Conservation (phyloP, 805 yeast species). For the Wickerhamiella qilinensis region DNA sequence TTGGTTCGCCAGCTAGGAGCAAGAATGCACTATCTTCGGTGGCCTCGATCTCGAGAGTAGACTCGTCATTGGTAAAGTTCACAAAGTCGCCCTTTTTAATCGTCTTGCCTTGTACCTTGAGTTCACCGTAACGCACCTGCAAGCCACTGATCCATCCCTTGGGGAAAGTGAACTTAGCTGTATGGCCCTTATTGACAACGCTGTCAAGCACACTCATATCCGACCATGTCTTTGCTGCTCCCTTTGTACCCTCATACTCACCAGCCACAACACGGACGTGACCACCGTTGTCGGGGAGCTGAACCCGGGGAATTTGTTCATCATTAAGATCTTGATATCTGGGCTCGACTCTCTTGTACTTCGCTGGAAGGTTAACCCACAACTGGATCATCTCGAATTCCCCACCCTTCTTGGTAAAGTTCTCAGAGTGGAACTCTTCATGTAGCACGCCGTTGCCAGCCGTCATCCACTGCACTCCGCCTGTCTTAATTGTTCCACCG, state of each 20-base stretch:
- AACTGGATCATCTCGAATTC: slow-evolving; percentile 58
- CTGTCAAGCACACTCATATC: slow-evolving; percentile 63
- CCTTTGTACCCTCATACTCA: slow-evolving; percentile 50
- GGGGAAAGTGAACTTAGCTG: slow-evolving; percentile 43
- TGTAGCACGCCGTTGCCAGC: slow-evolving; percentile 80
- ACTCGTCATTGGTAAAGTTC: slow-evolving; percentile 32
- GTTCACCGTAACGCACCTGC: slow-evolving; percentile 47
- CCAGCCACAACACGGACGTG: slow-evolving; percentile 64
- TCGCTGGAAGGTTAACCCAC: slow-evolving; percentile 68
- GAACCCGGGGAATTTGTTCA: slow-evolving; percentile 51
- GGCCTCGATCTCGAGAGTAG: slow-evolving; percentile 9
- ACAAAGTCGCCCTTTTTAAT: slow-evolving; percentile 14
- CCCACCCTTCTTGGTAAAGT: slow-evolving; percentile 17
- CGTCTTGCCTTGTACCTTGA: slow-evolving; percentile 30
- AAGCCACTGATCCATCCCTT: slow-evolving; percentile 48
- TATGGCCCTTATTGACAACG: slow-evolving; percentile 47
- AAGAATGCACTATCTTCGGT: slow-evolving; percentile 40
- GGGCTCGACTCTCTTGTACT: slow-evolving; percentile 46
- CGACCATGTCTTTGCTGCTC: slow-evolving; percentile 61
- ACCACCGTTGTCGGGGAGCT: slow-evolving; percentile 36
- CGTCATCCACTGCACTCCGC: slow-evolving; percentile 84
- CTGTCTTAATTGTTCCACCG: slow-evolving; percentile 56
- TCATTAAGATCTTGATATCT: slow-evolving; percentile 58
- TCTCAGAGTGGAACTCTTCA: slow-evolving; percentile 43
- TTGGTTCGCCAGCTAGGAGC: slow-evolving; percentile 56